These are phyloP conservation scores for Fusarium burgessii DNA, from an alignment of 2,329 filamentous ascomycete genomes.

Conservation along the genomic window DNA sequence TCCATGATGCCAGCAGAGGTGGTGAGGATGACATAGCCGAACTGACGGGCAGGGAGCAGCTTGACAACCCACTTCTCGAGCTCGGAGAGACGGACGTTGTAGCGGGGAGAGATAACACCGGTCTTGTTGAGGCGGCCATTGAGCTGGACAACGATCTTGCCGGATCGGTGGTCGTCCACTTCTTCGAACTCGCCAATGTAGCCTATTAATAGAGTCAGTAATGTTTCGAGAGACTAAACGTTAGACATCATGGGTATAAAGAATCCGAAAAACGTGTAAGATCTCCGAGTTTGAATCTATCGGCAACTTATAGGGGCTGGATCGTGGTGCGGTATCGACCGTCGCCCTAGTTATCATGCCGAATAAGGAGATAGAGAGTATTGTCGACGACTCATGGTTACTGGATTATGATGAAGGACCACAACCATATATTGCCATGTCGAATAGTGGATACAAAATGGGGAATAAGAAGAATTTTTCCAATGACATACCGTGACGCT, in stretches of 20 bases:
- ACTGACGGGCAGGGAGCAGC: slow-evolving; percentile 99
- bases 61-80: slow-evolving; percentile 99
- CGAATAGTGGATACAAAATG: background rate
- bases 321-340: slow-evolving; percentile 83
- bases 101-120: slow-evolving; percentile 98
- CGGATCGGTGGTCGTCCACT: slow-evolving; percentile 98
- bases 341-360: slow-evolving; percentile 99
- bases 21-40: slow-evolving; percentile 99
- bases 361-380: slow-evolving; percentile 61
- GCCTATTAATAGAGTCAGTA: slow-evolving; percentile 73
- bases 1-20: slow-evolving; percentile 99
- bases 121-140: slow-evolving; percentile 99
- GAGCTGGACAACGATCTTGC: slow-evolving; percentile 99
- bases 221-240: slow-evolving; percentile 97
- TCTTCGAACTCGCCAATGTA: slow-evolving; percentile 99
- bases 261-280: slow-evolving; percentile 93
- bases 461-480: background rate
- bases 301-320: slow-evolving; percentile 99
- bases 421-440: background rate
- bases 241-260: slow-evolving; percentile 77
- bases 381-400: slow-evolving; percentile 11
- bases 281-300: slow-evolving; percentile 89
- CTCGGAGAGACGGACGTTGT: slow-evolving; percentile 98
- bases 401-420: slow-evolving; percentile 16
- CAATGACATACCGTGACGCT: slow-evolving; percentile 91